Base-by-base conservation (phyloP, 352 stramenopile genomes). In the Nothophytophthora sp. region DNA sequence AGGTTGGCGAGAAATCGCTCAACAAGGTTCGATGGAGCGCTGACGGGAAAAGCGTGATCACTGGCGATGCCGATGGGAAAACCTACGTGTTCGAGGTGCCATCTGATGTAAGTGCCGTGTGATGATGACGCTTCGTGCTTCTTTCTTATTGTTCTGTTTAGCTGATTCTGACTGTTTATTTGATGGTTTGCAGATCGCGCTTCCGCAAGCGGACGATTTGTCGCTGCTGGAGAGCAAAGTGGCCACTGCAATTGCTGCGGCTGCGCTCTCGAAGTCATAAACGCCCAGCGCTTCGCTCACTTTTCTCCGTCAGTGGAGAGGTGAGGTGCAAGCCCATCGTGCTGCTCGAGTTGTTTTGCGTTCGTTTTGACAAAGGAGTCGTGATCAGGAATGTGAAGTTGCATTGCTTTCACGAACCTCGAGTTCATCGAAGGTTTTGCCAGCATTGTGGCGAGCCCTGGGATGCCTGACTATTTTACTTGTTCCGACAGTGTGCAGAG, bases 1-100 rank as follows among this genome's bases (percentile, higher is more conserved):
- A 90, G 58, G 73, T 91, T 36, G 76, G 70, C 20, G 66, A 77
- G 20, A 87, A 90, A 42, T 83, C 85, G 10, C 55, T 96, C 11
- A 90, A 93, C 75, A 95, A 91, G 54, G 66, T 96, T 34, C 73
- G 81, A 32, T 96, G 87, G 87, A 87, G 70, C 19, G 35, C 67
- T 1, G 83, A 92, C 42, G 87, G 87, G 33, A 91, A 85, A 51
- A 90, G 60, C 37, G 63, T 96, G 35, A 83, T 95, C 35, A 60
- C 84, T 23, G 87, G 87, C 22, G 87, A 95, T 50, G 83, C 85
- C 5, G 71, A 76, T 7, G 87, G 87, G 32, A 78, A 76, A 15
- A 86, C 78, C 0, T 70, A 79, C 47, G 80, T 95, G 10, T 95
- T 88, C 45, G 85, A 92, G 50, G 77, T 95, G 0, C 85, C 85